phyloP scores from a whole-genome alignment of 1,139 yeast species.

The Debaryomyces singareniensis region DNA sequence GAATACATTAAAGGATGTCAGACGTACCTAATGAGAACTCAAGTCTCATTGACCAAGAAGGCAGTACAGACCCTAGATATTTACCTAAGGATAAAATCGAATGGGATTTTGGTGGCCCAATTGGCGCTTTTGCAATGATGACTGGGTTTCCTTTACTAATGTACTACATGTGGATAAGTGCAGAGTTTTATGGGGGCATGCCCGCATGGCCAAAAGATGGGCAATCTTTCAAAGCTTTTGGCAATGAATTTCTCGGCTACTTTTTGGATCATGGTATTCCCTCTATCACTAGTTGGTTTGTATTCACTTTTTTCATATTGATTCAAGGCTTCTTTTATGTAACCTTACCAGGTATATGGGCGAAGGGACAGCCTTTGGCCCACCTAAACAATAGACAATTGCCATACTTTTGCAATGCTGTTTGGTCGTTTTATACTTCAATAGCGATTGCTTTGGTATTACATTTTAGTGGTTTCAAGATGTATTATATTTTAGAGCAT shows the following conservation, averaged over 20 bases:
- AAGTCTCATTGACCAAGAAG: background rate
- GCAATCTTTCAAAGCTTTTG: slow-evolving; percentile 55
- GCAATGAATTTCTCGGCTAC: slow-evolving; percentile 35
- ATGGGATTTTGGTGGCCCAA: slow-evolving; percentile 91
- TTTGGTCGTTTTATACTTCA: slow-evolving; percentile 72
- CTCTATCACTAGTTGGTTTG: slow-evolving; percentile 54
- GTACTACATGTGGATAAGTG: slow-evolving; percentile 96
- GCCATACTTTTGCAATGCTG: slow-evolving; percentile 91
- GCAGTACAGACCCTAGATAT: slow-evolving; percentile 17
- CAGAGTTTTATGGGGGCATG: slow-evolving; percentile 67
- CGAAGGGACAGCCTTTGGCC: slow-evolving; percentile 86
- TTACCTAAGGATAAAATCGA: slow-evolving; percentile 40
- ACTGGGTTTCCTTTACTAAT: slow-evolving; percentile 84
- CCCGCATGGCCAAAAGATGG: slow-evolving; percentile 63
- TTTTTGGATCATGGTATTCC: slow-evolving; percentile 64
- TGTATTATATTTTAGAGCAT: slow-evolving; percentile 68
- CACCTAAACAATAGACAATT: slow-evolving; percentile 76
- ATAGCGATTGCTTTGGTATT: slow-evolving; percentile 51
- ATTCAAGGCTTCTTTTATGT: slow-evolving; percentile 72
- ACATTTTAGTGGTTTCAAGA: slow-evolving; percentile 70
- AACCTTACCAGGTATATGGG: slow-evolving; percentile 91
- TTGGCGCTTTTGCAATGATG: slow-evolving; percentile 94
- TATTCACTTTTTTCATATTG: slow-evolving; percentile 66
- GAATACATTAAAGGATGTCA: too few relatives aligned
- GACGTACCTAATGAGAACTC: background rate